Evolutionary conservation across 345 rosid species (phyloP), one percentile per base, ranked within the genome.

Genomic region (Euphorbia pulcherrima): DNA sequence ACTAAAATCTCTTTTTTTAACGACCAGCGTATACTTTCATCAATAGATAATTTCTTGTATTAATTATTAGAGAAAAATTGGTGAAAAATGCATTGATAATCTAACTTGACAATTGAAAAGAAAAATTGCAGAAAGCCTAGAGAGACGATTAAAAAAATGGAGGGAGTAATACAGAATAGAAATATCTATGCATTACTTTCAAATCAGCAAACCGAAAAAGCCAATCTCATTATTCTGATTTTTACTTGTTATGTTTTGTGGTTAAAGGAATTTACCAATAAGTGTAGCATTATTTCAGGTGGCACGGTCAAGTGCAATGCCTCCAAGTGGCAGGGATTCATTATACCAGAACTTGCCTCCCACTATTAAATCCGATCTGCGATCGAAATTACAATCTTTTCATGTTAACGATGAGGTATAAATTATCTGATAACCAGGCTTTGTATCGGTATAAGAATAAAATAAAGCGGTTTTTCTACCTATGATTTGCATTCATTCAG

Each of bases 391-490:
- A 74, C 92, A 81, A 66, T 37, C 71, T 59, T 67, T 74, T 70
- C 81, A 81, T 35, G 76, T 65, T 28, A 81, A 85, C 58, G 96
- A 87, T 79, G 87, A 93, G 86, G 98, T 93, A 65, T 73, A 70
- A 72, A 14, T 21, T 14, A n/a, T 53, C 14, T 44, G 63, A 28
- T 29, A 6, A 35, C 51, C 50, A 60, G 37, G 4, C 3, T 33
- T 6, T 6, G 27, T 62, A 5, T 30, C 26, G 24, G 23, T 17
- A 4, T 27, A 62, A 23, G 29, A 37, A 60, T 9, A 41, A 16
- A 14, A 13, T 2, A 10, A 2, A 27, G 20, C 37, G 11, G 26
- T 6, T 4, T 21, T 21, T 17, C 18, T 12, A 0, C 51, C 11
- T 5, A 13, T 21, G 51, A n/a, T 12, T 11, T 28, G 47, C 7